Evolutionary conservation across 495 filamentous ascomycete genomes (phyloP).

Genomic region (Tuber aestivum): DNA sequence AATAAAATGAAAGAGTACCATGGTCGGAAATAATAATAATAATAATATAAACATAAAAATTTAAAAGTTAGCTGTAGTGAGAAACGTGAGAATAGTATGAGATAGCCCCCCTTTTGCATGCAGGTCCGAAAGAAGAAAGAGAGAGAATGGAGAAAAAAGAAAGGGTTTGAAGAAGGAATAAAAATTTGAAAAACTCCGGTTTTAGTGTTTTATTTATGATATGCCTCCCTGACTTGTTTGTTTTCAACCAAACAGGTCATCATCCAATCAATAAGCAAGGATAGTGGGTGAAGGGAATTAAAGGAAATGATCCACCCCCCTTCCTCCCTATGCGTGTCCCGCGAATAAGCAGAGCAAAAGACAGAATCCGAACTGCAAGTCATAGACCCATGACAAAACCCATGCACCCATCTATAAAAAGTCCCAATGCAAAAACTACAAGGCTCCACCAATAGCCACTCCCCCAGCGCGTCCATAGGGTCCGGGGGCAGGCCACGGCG

Average conservation of each 20-base stretch:
- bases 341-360: not conserved
- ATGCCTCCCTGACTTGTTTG: not conserved
- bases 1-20: not conserved
- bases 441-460: not conserved
- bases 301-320: not conserved
- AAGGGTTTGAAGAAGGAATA: not conserved
- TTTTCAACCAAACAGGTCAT: not conserved
- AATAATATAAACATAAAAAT: not conserved
- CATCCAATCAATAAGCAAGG: not conserved
- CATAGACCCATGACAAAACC: constrained; percentile 3
- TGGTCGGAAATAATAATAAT: not conserved
- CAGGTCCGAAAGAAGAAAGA: not conserved
- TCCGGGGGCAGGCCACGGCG: not conserved
- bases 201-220: constrained; percentile 5
- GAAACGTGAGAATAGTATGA: constrained; percentile 1
- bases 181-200: not conserved
- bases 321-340: not conserved
- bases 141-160: not conserved
- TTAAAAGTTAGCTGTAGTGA: not conserved
- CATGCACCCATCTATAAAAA: not conserved
- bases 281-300: not conserved
- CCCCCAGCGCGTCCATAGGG: not conserved
- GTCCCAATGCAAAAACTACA: not conserved
- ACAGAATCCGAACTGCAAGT: not conserved
- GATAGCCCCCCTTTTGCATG: not conserved